phyloP scores from a whole-genome alignment of 2,329 filamentous ascomycete genomes.

The Teratosphaeriaceae sp. region DNA sequence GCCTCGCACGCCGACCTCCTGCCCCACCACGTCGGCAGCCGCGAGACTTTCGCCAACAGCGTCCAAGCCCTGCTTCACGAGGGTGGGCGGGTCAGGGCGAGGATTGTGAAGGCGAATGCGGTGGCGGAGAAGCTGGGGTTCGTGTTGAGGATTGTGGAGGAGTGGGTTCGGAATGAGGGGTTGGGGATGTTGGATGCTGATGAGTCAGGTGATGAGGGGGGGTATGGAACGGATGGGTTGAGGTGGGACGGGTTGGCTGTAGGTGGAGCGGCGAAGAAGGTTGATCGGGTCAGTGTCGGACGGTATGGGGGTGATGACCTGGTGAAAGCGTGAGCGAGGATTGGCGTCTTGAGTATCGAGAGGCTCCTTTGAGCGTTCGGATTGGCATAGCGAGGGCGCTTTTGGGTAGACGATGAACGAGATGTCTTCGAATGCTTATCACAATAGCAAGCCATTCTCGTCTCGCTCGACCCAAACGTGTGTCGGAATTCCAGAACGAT shows the following conservation, averaged over 20 bases:
- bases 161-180: slow-evolving; percentile 65
- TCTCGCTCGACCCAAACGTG: no score
- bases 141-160: slow-evolving; percentile 58
- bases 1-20: slow-evolving; percentile 53
- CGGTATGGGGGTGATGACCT: slow-evolving; percentile 39
- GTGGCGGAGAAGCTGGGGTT: slow-evolving; percentile 70
- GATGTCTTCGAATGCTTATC: no score
- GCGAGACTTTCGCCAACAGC: slow-evolving; percentile 64
- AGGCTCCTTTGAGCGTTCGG: no score
- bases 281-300: slow-evolving; percentile 44
- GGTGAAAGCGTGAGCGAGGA: slow-evolving; percentile 1
- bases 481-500: no score
- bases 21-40: slow-evolving; percentile 63
- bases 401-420: no score
- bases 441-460: no score
- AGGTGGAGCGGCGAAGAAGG: slow-evolving; percentile 35
- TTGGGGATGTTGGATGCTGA: slow-evolving; percentile 46
- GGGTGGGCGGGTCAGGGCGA: slow-evolving; percentile 38
- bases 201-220: no score
- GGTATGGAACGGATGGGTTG: no score
- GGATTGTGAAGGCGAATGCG: slow-evolving; percentile 61
- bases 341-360: background rate
- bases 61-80: slow-evolving; percentile 66
- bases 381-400: no score
- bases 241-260: slow-evolving; percentile 39